Evolutionary conservation across 2,329 filamentous ascomycete genomes (phyloP).

Genomic region (Byssothecium circinans): DNA sequence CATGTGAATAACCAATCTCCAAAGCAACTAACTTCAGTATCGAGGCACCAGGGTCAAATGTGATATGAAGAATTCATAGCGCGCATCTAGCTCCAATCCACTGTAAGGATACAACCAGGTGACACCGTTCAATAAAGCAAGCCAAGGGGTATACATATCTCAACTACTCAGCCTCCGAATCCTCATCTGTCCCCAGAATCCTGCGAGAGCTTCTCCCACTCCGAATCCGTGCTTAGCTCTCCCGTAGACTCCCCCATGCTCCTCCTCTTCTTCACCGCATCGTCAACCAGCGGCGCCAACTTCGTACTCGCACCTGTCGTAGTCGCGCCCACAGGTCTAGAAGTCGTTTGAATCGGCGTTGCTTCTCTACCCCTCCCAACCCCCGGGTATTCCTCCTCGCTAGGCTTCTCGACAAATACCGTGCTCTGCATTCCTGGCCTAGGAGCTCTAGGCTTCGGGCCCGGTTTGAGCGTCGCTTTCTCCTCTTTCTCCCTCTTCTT

Average conservation of each 20-base stretch:
- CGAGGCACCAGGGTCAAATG: too few species aligned
- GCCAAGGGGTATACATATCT: constrained; percentile 11
- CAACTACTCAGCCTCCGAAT: not conserved
- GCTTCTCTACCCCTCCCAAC: constrained; percentile 14
- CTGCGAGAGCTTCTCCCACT: constrained; percentile 91
- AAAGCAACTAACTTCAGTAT: too few species aligned
- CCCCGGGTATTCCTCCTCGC: constrained; percentile 10
- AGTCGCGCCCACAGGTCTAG: constrained; percentile 21
- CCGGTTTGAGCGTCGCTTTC: constrained; percentile 8
- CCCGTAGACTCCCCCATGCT: constrained; percentile 53
- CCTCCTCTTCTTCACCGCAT: constrained; percentile 49
- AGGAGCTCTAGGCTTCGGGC: constrained; percentile 19
- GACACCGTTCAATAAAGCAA: constrained; percentile 8
- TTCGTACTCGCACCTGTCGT: constrained; percentile 35
- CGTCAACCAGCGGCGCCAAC: constrained; percentile 34
- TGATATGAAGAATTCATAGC: too few species aligned
- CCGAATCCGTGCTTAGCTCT: constrained; percentile 81
- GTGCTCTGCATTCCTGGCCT: constrained; percentile 37
- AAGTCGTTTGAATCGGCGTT: constrained; percentile 20
- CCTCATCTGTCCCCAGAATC: constrained; percentile 42
- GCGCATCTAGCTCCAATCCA: too few species aligned
- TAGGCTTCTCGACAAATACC: constrained; percentile 36
- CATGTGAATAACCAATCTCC: too few species aligned
- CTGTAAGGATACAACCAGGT: not conserved
- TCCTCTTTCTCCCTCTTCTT: constrained; percentile 21